Conservation (phyloP, 805 yeast species). For the Ogataea neopini region DNA sequence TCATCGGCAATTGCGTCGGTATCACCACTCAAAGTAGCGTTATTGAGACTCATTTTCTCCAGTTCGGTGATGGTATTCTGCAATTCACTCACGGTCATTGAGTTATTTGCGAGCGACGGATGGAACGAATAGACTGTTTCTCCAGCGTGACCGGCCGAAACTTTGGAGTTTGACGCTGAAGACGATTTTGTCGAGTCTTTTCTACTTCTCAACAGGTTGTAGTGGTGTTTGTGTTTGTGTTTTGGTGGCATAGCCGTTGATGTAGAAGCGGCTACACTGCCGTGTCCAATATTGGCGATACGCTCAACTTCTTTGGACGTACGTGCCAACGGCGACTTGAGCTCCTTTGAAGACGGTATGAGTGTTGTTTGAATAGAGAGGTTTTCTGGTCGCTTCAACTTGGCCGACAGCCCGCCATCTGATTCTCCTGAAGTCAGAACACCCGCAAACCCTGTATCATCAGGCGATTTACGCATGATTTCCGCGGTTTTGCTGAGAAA, state of each 20-base stretch:
- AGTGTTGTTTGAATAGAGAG: constrained; percentile 31
- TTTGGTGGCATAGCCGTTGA: constrained; percentile 16
- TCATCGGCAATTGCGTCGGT: constrained; percentile 46
- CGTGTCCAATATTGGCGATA: constrained; percentile 27
- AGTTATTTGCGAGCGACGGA: constrained; percentile 28
- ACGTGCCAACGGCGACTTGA: constrained; percentile 32
- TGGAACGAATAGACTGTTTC: constrained; percentile 40
- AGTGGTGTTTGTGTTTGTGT: constrained; percentile 33
- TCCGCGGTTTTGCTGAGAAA: constrained; percentile 24
- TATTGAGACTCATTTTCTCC: constrained; percentile 31
- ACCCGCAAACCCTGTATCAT: constrained; percentile 9
- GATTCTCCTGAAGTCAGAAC: not conserved
- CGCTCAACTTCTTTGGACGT: constrained; percentile 36
- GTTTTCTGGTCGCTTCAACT: constrained; percentile 30
- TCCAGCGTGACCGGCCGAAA: constrained; percentile 32
- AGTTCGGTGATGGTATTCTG: constrained; percentile 34
- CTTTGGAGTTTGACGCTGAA: constrained; percentile 39
- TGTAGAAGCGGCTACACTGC: too few relatives aligned
- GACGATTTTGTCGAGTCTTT: constrained; percentile 39
- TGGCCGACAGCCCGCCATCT: constrained; percentile 18
- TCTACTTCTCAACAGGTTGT: constrained; percentile 30
- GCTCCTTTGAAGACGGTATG: constrained; percentile 28
- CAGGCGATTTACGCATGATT: constrained; percentile 25
- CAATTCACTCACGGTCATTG: constrained; percentile 32
- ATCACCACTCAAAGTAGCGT: constrained; percentile 34